Evolutionary conservation across 306 rosid genomes (phyloP).

Genomic region (Sicyos edulis): DNA sequence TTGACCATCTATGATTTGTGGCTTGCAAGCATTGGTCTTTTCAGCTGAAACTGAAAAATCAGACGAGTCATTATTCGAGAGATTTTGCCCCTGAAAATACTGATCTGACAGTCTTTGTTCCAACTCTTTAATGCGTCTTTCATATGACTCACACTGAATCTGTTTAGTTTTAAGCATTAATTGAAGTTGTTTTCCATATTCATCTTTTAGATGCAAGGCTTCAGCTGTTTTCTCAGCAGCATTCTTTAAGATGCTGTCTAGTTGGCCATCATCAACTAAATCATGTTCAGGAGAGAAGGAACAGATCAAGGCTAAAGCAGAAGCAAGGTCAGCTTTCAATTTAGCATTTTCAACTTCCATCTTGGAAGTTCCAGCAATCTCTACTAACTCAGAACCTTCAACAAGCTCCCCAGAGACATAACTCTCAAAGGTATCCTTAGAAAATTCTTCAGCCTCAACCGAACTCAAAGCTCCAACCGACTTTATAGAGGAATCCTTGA

Average conservation of each 20-base stretch:
- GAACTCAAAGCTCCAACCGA: constrained; percentile 52
- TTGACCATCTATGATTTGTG: constrained; percentile 38
- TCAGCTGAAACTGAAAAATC: constrained; percentile 45
- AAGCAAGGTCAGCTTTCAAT: constrained; percentile 94
- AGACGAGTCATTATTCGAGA: constrained; percentile 38
- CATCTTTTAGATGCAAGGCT: constrained; percentile 89
- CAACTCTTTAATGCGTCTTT: constrained; percentile 88
- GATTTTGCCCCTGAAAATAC: constrained; percentile 59
- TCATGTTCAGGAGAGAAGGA: constrained; percentile 57
- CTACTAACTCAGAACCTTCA: constrained; percentile 71
- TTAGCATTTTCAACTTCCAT: constrained; percentile 97
- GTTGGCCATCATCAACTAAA: constrained; percentile 57
- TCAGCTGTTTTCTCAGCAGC: constrained; percentile 74
- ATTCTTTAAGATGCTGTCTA: constrained; percentile 58
- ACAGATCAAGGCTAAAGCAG: constrained; percentile 72
- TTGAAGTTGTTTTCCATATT: constrained; percentile 60
- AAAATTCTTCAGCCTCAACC: constrained; percentile 43
- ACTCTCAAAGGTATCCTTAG: constrained; percentile 42
- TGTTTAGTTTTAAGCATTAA: constrained; percentile 78
- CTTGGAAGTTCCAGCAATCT: constrained; percentile 90
- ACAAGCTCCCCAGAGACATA: constrained; percentile 52
- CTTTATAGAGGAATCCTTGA: constrained; percentile 46
- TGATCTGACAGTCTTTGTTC: constrained; percentile 78
- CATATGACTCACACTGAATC: constrained; percentile 68
- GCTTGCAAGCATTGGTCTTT: constrained; percentile 45